phyloP scores from a whole-genome alignment of 306 rosid species.

The Cicer judaicum region DNA sequence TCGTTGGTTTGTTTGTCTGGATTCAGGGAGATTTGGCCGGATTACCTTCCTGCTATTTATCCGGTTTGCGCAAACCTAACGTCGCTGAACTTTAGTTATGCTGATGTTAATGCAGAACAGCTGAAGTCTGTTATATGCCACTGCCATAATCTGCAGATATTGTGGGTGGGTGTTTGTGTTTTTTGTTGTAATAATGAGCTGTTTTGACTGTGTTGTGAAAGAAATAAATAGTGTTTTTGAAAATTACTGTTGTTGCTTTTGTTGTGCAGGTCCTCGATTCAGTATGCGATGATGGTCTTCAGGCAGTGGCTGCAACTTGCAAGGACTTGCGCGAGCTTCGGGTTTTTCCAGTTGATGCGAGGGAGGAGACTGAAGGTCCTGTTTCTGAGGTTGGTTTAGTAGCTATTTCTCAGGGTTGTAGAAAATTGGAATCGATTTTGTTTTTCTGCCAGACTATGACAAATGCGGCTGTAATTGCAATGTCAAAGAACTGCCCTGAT shows the following conservation, averaged over 20 bases:
- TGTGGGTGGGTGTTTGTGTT: constrained; percentile 69
- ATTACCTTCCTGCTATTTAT: constrained; percentile 63
- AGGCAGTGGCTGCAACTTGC: constrained; percentile 84
- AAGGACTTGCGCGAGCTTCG: constrained; percentile 81
- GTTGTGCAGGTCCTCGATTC: constrained; percentile 78
- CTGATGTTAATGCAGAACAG: constrained; percentile 62
- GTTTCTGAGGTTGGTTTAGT: constrained; percentile 81
- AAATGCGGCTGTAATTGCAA: constrained; percentile 84
- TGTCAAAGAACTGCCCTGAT: constrained; percentile 86
- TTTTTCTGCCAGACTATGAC: constrained; percentile 87
- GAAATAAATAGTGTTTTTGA: constrained; percentile 23
- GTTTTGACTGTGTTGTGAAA: background rate
- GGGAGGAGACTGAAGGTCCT: constrained; percentile 71
- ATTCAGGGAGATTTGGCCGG: constrained; percentile 65
- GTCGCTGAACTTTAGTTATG: constrained; percentile 80
- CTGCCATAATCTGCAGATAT: constrained; percentile 74
- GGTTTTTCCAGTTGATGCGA: constrained; percentile 70
- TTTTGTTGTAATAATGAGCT: background rate
- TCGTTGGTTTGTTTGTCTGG: constrained; percentile 90
- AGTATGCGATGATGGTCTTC: constrained; percentile 83
- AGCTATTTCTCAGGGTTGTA: constrained; percentile 89
- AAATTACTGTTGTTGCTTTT: constrained; percentile 40
- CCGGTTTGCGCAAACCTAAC: constrained; percentile 76
- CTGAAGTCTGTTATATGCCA: constrained; percentile 64
- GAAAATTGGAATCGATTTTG: constrained; percentile 71